These are phyloP conservation scores for Stagonosporopsis chrysanthemi DNA, from an alignment of 2,329 filamentous ascomycete species.

Conservation along the genomic window DNA sequence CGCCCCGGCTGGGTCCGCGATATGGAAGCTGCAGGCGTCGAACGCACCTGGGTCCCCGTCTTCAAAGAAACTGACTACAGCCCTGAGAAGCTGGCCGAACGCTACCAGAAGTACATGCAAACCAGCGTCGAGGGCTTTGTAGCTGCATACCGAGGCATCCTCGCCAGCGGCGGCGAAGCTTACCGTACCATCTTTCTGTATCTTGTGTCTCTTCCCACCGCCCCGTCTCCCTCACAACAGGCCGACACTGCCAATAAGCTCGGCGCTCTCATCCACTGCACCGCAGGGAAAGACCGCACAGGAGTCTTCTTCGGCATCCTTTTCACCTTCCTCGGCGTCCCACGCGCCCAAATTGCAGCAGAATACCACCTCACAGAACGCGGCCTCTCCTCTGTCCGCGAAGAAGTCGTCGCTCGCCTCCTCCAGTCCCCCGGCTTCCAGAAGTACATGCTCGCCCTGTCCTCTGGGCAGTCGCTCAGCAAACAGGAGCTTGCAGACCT, in stretches of 20 bases:
- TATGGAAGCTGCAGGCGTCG: conserved; percentile 52
- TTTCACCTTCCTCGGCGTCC: conserved; percentile 68
- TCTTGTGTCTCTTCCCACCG: conserved; percentile 52
- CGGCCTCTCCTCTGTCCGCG: conserved; percentile 59
- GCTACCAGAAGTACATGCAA: conserved; percentile 67
- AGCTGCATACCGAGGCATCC: conserved; percentile 68
- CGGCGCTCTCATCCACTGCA: conserved; percentile 74
- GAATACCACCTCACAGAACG: conserved; percentile 74
- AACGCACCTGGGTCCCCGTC: conserved; percentile 68
- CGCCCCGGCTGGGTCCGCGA: conserved; percentile 28
- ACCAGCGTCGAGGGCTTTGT: conserved; percentile 67
- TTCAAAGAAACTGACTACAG: conserved; percentile 68
- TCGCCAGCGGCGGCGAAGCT: conserved; percentile 60
- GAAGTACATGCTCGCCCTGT: conserved; percentile 31
- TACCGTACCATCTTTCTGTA: conserved; percentile 69
- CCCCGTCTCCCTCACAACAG: conserved; percentile 5
- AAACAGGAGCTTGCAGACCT: conserved; percentile 59
- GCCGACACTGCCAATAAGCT: conserved; percentile 30
- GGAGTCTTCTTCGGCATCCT: conserved; percentile 74
- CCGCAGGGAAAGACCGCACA: conserved; percentile 79
- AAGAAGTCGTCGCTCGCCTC: conserved; percentile 61
- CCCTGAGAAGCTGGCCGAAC: conserved; percentile 67
- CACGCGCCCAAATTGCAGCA: conserved; percentile 63
- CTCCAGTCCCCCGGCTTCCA: conserved; percentile 44
- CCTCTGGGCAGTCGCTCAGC: conserved; percentile 38